Percentiles rank a stretch among this genome's conserved stretches.
These are phyloP conservation scores for Penicillium roqueforti DNA, from an alignment of 495 filamentous ascomycete genomes.

Conservation along the genomic window DNA sequence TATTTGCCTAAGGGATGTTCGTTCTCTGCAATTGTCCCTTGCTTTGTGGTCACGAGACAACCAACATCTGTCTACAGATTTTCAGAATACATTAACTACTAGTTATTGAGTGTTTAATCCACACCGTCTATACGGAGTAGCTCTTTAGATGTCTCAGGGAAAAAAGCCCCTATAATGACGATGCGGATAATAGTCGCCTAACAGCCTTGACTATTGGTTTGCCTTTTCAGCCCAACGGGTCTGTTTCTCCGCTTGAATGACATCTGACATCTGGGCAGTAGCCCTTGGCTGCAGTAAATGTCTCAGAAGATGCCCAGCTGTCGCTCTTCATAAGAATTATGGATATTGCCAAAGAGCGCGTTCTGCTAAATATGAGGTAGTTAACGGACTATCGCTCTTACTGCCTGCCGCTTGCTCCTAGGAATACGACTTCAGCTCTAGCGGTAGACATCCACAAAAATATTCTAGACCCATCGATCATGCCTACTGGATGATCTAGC, in stretches of 20 bases:
- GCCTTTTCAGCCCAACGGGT: background rate
- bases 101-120: background rate
- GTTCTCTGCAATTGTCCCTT: background rate
- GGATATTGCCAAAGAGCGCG: background rate
- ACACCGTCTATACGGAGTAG: background rate
- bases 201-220: background rate
- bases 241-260: background rate
- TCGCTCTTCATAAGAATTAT: background rate
- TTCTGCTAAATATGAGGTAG: too few species aligned
- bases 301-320: background rate
- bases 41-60: background rate
- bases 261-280: background rate
- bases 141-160: background rate
- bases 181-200: background rate
- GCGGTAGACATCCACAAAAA: constrained; percentile 1
- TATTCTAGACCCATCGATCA: too few species aligned
- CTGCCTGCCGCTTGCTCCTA: constrained; percentile 6
- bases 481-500: too few species aligned
- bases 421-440: constrained; percentile 8
- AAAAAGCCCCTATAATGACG: background rate
- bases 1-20: background rate
- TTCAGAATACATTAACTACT: background rate
- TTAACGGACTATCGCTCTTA: constrained; percentile 2
- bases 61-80: background rate
- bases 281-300: background rate